phyloP scores from a whole-genome alignment of 495 filamentous ascomycete species.

The Tuber microsphaerosporum region DNA sequence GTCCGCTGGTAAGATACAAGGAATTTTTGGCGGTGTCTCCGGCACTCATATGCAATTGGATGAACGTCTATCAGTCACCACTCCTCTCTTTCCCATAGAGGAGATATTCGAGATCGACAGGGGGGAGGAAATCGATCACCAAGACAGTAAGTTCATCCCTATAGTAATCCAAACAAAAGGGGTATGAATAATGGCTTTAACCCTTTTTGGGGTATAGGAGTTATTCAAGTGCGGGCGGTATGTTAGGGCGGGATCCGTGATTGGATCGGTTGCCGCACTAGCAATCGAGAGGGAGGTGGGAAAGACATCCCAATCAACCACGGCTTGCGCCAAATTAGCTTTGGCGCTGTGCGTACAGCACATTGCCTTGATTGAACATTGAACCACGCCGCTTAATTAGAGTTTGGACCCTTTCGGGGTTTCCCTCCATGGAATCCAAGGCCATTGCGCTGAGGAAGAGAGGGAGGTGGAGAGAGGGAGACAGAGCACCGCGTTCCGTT shows the following conservation, averaged over 20 bases:
- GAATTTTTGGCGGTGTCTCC: not conserved
- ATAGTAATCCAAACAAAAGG: not conserved
- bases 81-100: not conserved
- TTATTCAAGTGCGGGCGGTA: not conserved
- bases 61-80: not conserved
- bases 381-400: not conserved
- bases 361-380: not conserved
- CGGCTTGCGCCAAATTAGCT: not conserved
- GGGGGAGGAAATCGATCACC: not conserved
- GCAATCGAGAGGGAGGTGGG: not conserved
- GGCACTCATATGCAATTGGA: not conserved
- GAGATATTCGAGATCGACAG: not conserved
- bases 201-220: not conserved
- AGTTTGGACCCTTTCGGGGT: not conserved
- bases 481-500: not conserved
- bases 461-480: not conserved
- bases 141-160: not conserved
- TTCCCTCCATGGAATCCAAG: not conserved
- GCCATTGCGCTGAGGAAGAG: not conserved
- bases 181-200: not conserved
- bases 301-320: not conserved
- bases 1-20: not conserved
- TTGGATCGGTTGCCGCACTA: not conserved
- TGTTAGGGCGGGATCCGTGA: not conserved
- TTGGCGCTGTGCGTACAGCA: not conserved